Evolutionary conservation across 306 rosid genomes (phyloP).

Genomic region (Comarum palustre): DNA sequence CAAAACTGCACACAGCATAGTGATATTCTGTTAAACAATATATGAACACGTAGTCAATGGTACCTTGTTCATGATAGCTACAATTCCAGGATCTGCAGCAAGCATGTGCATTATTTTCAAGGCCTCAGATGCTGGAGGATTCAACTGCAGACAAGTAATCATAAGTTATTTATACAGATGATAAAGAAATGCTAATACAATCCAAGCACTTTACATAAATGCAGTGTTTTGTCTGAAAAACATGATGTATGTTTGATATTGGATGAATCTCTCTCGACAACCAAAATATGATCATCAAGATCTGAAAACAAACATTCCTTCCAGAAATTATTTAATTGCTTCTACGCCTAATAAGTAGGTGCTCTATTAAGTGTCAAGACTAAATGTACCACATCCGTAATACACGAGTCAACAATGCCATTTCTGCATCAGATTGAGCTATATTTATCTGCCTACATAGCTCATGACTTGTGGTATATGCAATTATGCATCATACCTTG

Average conservation of each 20-base stretch:
- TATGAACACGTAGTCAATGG: not conserved
- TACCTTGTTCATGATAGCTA: conserved; percentile 93
- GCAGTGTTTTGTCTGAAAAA: conserved; percentile 7
- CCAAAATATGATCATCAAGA: not conserved
- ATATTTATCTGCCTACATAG: not conserved
- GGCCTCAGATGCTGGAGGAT: conserved; percentile 83
- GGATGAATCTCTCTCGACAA: not conserved
- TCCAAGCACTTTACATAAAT: not conserved
- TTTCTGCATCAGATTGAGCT: conserved; percentile 1
- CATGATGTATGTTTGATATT: not conserved
- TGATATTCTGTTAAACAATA: conserved; percentile 19
- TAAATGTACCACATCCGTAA: not conserved
- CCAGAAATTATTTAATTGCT: not conserved
- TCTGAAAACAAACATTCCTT: not conserved
- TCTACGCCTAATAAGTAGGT: not conserved
- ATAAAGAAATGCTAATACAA: not conserved
- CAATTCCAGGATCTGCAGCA: conserved; percentile 94
- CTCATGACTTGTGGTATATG: not conserved
- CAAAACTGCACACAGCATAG: conserved; percentile 3
- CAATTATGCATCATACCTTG: not conserved
- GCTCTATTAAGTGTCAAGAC: not conserved
- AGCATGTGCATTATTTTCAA: conserved; percentile 93
- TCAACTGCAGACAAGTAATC: conserved; percentile 55
- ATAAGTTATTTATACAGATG: not conserved
- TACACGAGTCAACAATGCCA: not conserved